Base-by-base conservation (phyloP, 1,284 basidiomycete species). In the Macrocybe sp. region DNA sequence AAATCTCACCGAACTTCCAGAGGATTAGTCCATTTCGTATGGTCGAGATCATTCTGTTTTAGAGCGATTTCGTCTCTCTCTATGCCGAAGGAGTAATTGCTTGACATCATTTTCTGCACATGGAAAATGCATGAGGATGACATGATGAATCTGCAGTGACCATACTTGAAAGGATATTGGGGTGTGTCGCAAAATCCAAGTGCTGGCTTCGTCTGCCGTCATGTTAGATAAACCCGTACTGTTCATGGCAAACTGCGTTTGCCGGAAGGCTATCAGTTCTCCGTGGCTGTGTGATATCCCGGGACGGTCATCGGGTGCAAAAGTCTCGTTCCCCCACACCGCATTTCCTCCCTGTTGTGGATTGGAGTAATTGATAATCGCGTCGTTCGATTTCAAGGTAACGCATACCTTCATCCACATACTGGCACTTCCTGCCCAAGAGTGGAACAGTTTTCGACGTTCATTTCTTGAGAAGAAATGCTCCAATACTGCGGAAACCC, bases 31-130 rank as follows among this genome's bases (percentile, higher is more conserved):
- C 96, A 99, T 69, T 94, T 91, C 6, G 68, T 77, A 57, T 79
- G 83, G 67, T 93, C 85, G 37, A 72, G 55, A 55, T 84, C 76
- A 62, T 94, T 95, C 55, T 62, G 68, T 58, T 74, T 75, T 49
- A 95, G 63, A 43, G 73, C 66, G 46, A 74, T 68, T 51, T 83
- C 81, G 59, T 95, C 79, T 7, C 82, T 76, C 69, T 98, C 95
- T 41, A 98, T 87, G 0, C 93, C 95, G 65, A 85, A 87, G n/a
- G 90, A 94, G 67, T 96, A 99, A 64, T 98, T 99, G 1, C 76
- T 76, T 37, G 72, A 74, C 37, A 98, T 72, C 96, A 98, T 99
- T 73, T 81, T 83, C 83, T 95, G 64, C 8, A 45, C 31, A 22
- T 4, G 22, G 22, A 4, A 22, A 22, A 22, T 4, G 22, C 22